These are phyloP conservation scores for Volvox carteri DNA, from an alignment of 163 green algal genomes.

Conservation along the genomic window DNA sequence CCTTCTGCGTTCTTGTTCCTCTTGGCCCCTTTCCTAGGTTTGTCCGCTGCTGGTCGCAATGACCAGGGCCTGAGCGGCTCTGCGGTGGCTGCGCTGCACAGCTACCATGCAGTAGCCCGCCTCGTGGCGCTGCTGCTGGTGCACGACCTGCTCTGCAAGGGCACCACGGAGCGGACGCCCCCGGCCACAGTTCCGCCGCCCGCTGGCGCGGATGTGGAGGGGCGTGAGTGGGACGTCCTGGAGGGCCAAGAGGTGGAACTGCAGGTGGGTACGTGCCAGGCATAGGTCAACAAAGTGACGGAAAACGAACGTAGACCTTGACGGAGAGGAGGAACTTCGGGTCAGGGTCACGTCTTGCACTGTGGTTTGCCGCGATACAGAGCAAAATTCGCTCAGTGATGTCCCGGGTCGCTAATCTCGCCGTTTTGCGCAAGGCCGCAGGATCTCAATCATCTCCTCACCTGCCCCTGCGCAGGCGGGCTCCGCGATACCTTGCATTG, in stretches of 20 bases:
- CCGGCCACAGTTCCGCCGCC: conserved; percentile 47
- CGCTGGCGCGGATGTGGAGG: conserved; percentile 50
- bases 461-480: conserved; percentile 39
- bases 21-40: background rate
- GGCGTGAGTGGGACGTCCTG: conserved; percentile 58
- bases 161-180: conserved; percentile 2
- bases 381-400: too few relatives aligned
- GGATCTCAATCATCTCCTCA: too few relatives aligned
- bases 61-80: conserved; percentile 63
- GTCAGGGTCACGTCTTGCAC: too few relatives aligned
- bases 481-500: conserved; percentile 76
- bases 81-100: conserved; percentile 69
- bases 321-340: too few relatives aligned
- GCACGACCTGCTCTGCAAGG: conserved; percentile 61
- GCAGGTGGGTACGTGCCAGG: background rate
- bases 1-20: too few relatives aligned
- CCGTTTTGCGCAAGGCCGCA: too few relatives aligned
- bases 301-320: too few relatives aligned
- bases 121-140: conserved; percentile 81
- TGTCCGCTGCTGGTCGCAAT: conserved; percentile 7
- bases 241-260: conserved; percentile 66
- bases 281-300: too few relatives aligned
- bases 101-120: conserved; percentile 72
- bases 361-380: too few relatives aligned
- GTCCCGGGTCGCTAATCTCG: too few relatives aligned